phyloP scores from a whole-genome alignment of 2,329 filamentous ascomycete genomes.

The Sarocladium oryzae region DNA sequence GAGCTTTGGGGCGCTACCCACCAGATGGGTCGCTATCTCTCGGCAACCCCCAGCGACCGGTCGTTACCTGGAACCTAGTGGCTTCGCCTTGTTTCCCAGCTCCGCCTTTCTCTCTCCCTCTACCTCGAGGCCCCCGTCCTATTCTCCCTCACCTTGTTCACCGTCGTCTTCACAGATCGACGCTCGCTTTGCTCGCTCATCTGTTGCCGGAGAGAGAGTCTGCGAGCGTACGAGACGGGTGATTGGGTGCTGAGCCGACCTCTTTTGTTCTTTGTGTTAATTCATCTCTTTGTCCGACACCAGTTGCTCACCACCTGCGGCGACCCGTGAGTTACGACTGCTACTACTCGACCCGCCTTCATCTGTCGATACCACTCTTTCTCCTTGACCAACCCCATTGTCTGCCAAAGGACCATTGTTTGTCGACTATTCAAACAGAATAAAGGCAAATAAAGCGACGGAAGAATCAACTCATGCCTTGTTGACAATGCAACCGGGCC shows the following conservation, averaged over 20 bases:
- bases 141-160: background rate
- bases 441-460: background rate
- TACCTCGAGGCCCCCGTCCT: background rate
- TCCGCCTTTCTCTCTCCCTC: constrained; percentile 8
- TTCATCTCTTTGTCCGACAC: background rate
- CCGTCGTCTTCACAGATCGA: background rate
- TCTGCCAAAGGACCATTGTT: constrained; percentile 3
- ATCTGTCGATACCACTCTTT: background rate
- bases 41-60: constrained; percentile 1
- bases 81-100: constrained; percentile 6
- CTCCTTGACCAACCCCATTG: background rate
- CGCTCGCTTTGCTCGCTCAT: constrained; percentile 7
- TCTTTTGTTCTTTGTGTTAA: constrained; percentile 1
- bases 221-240: constrained; percentile 4
- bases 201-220: constrained; percentile 2
- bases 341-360: background rate
- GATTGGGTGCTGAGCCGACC: background rate
- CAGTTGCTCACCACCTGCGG: background rate
- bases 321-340: background rate
- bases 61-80: background rate
- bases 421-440: background rate
- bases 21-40: background rate
- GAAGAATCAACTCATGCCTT: background rate
- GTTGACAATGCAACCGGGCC: constrained; percentile 4
- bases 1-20: background rate